Percentiles rank a stretch among this genome's conserved stretches.
Conservation (phyloP, 768 basidiomycete species). For the Rhizopogon vulgaris region DNA sequence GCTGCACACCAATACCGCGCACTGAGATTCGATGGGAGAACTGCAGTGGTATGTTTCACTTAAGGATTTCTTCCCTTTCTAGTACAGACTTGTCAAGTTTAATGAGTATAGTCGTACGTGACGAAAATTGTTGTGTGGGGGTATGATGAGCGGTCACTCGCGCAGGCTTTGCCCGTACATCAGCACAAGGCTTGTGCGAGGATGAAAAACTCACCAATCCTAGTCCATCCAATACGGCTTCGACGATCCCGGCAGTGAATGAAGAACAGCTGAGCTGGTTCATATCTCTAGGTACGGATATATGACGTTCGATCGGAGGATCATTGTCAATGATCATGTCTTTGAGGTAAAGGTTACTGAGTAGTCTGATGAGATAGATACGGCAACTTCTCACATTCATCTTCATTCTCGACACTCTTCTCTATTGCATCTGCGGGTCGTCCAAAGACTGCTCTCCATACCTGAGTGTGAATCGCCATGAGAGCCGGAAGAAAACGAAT, state of each 20-base stretch:
- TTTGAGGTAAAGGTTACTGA: constrained; percentile 23
- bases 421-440: constrained; percentile 93
- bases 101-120: constrained; percentile 93
- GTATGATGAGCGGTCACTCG: constrained; percentile 95
- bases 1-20: background rate
- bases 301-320: constrained; percentile 83
- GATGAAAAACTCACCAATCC: constrained; percentile 72
- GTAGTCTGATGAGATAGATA: constrained; percentile 2
- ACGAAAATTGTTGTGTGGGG: constrained; percentile 71
- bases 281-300: constrained; percentile 93
- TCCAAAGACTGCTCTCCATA: constrained; percentile 93
- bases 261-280: constrained; percentile 95
- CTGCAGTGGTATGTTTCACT: constrained; percentile 33
- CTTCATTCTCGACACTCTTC: constrained; percentile 92
- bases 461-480: constrained; percentile 91
- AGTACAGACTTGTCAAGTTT: constrained; percentile 91
- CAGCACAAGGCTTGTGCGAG: background rate
- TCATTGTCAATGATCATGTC: constrained; percentile 99
- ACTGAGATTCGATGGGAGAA: background rate
- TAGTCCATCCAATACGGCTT: constrained; percentile 91
- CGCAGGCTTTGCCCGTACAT: constrained; percentile 60
- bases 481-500: constrained; percentile 86
- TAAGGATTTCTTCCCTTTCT: constrained; percentile 89
- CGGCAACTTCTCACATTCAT: constrained; percentile 69
- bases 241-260: constrained; percentile 94